phyloP scores from a whole-genome alignment of 768 basidiomycete species.

The Clavulina sp. region DNA sequence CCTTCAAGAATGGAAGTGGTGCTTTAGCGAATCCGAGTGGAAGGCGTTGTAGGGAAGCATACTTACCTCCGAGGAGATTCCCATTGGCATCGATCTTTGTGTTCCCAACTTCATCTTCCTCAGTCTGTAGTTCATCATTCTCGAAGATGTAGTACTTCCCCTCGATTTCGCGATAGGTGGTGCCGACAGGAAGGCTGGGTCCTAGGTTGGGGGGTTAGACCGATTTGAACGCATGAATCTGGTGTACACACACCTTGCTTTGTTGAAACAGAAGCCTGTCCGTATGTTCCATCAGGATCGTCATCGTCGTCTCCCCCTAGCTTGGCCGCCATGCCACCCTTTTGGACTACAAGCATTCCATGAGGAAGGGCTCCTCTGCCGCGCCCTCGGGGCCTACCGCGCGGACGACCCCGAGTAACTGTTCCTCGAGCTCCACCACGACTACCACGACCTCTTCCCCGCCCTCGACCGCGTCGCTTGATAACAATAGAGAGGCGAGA shows the following conservation, averaged over 20 bases:
- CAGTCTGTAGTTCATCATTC: slow-evolving; percentile 76
- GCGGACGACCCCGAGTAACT: background rate
- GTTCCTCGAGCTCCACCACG: background rate
- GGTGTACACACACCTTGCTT: background rate
- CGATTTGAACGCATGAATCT: background rate
- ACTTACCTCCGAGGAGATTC: slow-evolving; percentile 65
- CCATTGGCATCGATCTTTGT: slow-evolving; percentile 81
- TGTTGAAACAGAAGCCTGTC: background rate
- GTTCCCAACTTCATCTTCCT: slow-evolving; percentile 73
- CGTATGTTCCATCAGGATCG: background rate
- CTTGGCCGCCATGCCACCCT: background rate
- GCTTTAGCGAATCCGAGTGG: background rate
- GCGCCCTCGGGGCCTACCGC: background rate
- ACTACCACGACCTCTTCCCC: background rate
- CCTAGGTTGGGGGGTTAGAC: background rate
- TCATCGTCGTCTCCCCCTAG: background rate
- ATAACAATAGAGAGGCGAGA: background rate
- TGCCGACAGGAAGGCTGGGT: background rate
- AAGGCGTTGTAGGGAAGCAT: slow-evolving; percentile 7
- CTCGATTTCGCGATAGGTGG: slow-evolving; percentile 25
- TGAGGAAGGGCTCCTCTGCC: background rate
- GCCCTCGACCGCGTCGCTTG: background rate
- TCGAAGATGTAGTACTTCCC: slow-evolving; percentile 63
- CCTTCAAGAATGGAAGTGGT: slow-evolving; percentile 27
- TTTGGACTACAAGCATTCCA: background rate